Conservation (phyloP, 176 grass and related monocot species). For the Carex cristatella region DNA sequence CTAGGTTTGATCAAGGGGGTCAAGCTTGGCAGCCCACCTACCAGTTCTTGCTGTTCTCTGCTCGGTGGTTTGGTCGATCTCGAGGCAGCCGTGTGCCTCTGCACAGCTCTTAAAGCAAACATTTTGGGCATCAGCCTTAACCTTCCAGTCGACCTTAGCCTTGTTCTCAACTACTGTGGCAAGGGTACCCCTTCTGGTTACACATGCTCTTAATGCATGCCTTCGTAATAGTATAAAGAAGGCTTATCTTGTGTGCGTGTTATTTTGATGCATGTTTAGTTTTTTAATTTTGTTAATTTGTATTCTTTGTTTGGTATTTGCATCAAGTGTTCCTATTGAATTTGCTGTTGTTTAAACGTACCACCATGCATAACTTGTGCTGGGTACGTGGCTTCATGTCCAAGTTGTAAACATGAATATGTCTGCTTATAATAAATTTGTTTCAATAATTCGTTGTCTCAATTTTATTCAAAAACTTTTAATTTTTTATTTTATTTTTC, state of each 20-base stretch:
- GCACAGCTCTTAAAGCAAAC: slow-evolving; percentile 55
- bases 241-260: background rate
- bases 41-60: slow-evolving; percentile 8
- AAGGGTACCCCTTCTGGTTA: slow-evolving; percentile 35
- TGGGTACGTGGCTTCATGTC: background rate
- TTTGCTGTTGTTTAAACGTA: background rate
- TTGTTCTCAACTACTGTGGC: slow-evolving; percentile 63
- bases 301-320: background rate
- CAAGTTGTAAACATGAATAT: slow-evolving; percentile 14
- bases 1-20: slow-evolving; percentile 6
- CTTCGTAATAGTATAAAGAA: background rate
- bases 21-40: background rate
- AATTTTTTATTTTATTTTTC: background rate
- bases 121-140: slow-evolving; percentile 46
- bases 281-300: background rate
- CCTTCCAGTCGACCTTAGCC: slow-evolving; percentile 39
- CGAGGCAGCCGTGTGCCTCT: slow-evolving; percentile 57
- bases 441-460: background rate
- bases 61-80: slow-evolving; percentile 39
- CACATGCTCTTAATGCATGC: slow-evolving; percentile 14
- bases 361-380: background rate
- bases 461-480: background rate
- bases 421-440: background rate
- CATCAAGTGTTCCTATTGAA: background rate
- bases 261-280: slow-evolving; percentile 4